Conservation (phyloP, 2,329 filamentous ascomycete genomes). For the Cryphonectria naterciae region DNA sequence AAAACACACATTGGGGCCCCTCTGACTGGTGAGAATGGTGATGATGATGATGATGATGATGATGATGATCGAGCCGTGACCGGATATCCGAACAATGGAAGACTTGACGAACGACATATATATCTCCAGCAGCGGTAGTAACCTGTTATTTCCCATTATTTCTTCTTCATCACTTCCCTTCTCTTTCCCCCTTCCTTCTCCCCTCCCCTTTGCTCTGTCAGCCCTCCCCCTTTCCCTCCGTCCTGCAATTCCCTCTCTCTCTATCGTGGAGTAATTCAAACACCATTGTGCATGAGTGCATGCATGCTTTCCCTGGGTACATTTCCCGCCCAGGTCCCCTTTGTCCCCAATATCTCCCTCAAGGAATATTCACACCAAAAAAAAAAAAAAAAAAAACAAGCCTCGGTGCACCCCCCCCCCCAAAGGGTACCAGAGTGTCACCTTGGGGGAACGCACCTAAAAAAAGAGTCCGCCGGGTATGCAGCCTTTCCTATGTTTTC, state of each 20-base stretch:
- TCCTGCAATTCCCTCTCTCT: slow-evolving; percentile 15
- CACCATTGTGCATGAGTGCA: slow-evolving; percentile 25
- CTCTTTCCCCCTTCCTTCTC: no score
- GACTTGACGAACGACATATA: slow-evolving; percentile 8
- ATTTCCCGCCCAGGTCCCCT: slow-evolving; percentile 2
- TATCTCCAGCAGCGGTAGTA: slow-evolving; percentile 16
- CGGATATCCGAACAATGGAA: slow-evolving; percentile 4
- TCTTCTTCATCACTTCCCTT: neutral
- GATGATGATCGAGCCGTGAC: slow-evolving; percentile 15
- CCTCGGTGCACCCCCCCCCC: neutral
- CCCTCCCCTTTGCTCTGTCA: neutral
- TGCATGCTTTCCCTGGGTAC: slow-evolving; percentile 18
- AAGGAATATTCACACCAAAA: slow-evolving; percentile 10
- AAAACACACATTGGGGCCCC: neutral
- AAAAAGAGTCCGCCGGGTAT: slow-evolving; percentile 5
- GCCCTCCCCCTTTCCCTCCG: neutral
- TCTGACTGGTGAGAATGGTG: slow-evolving; percentile 8
- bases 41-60: slow-evolving; percentile 15
- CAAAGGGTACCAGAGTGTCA: neutral
- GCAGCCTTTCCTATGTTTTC: slow-evolving; percentile 2
- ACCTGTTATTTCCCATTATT: slow-evolving; percentile 15
- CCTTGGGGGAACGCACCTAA: neutral
- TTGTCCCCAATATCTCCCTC: slow-evolving; percentile 2
- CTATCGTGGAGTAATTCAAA: slow-evolving; percentile 29
- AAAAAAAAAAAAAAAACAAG: no score